phyloP scores from a whole-genome alignment of 2,329 filamentous ascomycete species.

The Diaporthe caulivora region DNA sequence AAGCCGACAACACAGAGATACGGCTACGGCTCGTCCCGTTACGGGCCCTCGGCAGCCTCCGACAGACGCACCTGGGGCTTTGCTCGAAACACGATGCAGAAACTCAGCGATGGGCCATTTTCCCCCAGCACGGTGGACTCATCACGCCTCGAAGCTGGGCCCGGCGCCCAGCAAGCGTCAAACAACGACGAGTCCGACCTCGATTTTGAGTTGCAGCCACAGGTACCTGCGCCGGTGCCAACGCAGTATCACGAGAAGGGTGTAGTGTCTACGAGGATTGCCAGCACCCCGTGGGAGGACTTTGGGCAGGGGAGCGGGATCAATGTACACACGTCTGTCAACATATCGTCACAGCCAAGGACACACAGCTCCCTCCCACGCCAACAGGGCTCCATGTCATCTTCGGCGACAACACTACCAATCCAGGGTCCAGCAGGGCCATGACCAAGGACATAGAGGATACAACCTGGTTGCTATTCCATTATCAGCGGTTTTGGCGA shows the following conservation, averaged over 20 bases:
- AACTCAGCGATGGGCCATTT: neutral
- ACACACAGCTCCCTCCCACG: conserved; percentile 1
- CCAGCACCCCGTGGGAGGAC: conserved; percentile 16
- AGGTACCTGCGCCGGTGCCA: neutral
- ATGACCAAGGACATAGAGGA: neutral
- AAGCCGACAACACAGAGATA: conserved; percentile 28
- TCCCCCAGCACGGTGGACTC: conserved; percentile 9
- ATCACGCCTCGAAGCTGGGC: neutral
- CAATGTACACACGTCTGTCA: conserved; percentile 20
- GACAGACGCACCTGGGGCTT: neutral
- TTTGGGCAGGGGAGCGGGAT: neutral
- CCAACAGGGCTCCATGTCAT: conserved; percentile 15
- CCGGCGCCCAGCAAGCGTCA: neutral
- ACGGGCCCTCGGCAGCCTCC: neutral
- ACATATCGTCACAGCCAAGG: conserved; percentile 9
- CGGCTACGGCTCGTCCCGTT: conserved; percentile 6
- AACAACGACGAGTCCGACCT: conserved; percentile 20
- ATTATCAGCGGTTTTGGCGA: neutral
- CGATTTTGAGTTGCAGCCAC: conserved; percentile 22
- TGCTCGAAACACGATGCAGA: conserved; percentile 13
- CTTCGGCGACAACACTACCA: neutral
- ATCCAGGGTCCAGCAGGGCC: neutral
- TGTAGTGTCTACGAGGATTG: neutral
- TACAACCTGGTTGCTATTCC: no score
- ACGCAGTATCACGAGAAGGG: neutral